Base-by-base conservation (phyloP, 148 eudicot genomes). In the Fagopyrum homotropicum region DNA sequence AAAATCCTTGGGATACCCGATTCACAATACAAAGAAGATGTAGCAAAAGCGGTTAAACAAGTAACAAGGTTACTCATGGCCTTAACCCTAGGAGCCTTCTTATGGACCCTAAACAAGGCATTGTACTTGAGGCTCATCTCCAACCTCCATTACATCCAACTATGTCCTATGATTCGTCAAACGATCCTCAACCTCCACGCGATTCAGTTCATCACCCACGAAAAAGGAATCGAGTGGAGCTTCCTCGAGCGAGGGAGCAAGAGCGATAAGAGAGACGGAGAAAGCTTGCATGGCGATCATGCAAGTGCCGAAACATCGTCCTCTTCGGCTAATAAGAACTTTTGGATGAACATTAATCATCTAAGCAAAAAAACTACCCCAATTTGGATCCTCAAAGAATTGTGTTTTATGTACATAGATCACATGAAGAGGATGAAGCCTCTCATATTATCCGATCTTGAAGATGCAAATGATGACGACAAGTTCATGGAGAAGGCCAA, bases 341-440 rank as follows among this genome's bases (percentile, higher is more conserved):
- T 72, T 35, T 72, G 52, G 74, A 46, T 45, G 55, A 5, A 72
- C n/a, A 26, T 72, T n/a, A n/a, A 16, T 52, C 17, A 72, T 19
- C 16, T 72, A 15, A 72, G 43, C 15, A 47, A 46, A 47, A 35
- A 4, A 2, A 46, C 35, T 9, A 7, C 74, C 47, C 74, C 74
- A 9, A 49, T 72, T 35, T 45, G 74, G 55, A 72, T 72, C 55
- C 51, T 72, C 6, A 26, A 43, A 6, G 0, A 26, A 1, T 17
- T 72, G 9, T 72, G 54, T 6, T 5, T 1, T 4, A 9, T 2
- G 43, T 72, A 72, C 35, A 45, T 19, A 52, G 51, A 72, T 2
- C 74, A 72, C 17, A 49, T 72, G 51, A 19, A n/a, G 30, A 17
- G 2, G 55, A 72, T 17, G 51, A 72, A 47, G 30, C 74, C 74